A percentile compares a stretch with the other conserved stretches of the same genome.
phyloP scores from a whole-genome alignment of 2,329 filamentous ascomycete species.

The Volutella citrinella region DNA sequence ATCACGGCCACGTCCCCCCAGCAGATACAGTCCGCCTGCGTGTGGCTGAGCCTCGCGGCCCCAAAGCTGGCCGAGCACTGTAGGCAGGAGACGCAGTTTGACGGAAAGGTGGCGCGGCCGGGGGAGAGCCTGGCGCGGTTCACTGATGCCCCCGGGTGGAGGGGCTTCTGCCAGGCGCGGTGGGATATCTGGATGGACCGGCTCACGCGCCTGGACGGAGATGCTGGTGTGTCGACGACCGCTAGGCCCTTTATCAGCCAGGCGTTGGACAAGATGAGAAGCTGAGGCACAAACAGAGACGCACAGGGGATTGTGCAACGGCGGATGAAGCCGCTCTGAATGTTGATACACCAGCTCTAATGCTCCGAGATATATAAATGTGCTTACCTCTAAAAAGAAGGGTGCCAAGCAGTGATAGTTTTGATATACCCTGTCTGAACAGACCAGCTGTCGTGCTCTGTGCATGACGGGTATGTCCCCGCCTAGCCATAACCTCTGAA shows the following conservation, averaged over 20 bases:
- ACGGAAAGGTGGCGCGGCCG: constrained; percentile 14
- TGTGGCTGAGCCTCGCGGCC: constrained; percentile 15
- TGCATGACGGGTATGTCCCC: no score
- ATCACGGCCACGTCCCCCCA: background rate
- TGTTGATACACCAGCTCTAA: no score
- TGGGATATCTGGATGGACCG: constrained; percentile 14
- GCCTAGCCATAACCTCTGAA: no score
- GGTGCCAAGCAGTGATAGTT: no score
- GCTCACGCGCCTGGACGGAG: background rate
- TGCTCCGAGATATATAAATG: no score
- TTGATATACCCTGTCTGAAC: no score
- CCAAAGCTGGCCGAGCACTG: background rate
- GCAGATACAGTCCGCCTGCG: constrained; percentile 6
- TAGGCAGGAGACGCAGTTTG: constrained; percentile 14
- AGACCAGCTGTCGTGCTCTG: no score
- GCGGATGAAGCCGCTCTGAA: no score
- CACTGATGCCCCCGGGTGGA: constrained; percentile 11
- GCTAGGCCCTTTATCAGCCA: background rate
- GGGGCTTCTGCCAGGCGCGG: constrained; percentile 11
- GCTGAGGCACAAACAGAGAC: no score
- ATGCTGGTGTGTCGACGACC: background rate
- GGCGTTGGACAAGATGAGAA: background rate
- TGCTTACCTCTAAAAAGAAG: no score
- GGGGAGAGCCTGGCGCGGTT: constrained; percentile 8
- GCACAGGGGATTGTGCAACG: no score